phyloP scores from a whole-genome alignment of 2,329 filamentous ascomycete species.

The Paramyrothecium roridum region DNA sequence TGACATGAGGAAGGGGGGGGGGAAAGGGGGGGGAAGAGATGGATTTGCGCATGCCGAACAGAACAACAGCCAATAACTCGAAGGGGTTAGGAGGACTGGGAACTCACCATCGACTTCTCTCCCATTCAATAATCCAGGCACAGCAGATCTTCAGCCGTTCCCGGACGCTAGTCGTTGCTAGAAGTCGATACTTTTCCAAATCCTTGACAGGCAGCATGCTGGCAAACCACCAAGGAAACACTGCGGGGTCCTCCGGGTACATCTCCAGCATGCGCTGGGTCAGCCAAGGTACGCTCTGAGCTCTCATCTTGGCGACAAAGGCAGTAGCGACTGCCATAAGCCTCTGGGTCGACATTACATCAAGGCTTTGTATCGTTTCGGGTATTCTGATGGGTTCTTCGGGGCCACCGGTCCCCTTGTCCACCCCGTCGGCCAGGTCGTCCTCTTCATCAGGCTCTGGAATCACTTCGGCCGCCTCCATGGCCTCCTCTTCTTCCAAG shows the following conservation, averaged over 20 bases:
- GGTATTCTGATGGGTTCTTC: slow-evolving; percentile 9
- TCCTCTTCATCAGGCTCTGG: slow-evolving; percentile 3
- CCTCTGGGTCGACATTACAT: slow-evolving; percentile 63
- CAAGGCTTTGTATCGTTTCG: slow-evolving; percentile 7
- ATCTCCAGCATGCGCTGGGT: slow-evolving; percentile 67
- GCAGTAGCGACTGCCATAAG: slow-evolving; percentile 62
- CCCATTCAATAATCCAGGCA: slow-evolving; percentile 71
- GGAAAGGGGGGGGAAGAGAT: too few relatives aligned
- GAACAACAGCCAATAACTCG: background rate
- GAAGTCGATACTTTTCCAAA: slow-evolving; percentile 72
- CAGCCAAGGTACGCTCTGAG: slow-evolving; percentile 70
- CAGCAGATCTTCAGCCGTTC: slow-evolving; percentile 81
- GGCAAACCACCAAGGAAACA: slow-evolving; percentile 90
- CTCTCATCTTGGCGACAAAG: slow-evolving; percentile 69
- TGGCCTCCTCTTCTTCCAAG: slow-evolving; percentile 72
- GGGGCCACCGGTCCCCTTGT: background rate
- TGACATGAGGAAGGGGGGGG: too few relatives aligned
- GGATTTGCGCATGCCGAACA: background rate
- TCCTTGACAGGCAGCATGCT: slow-evolving; percentile 76
- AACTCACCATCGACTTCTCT: slow-evolving; percentile 68
- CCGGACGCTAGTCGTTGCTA: slow-evolving; percentile 72
- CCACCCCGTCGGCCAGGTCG: slow-evolving; percentile 3
- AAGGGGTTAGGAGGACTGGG: background rate
- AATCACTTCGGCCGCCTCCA: slow-evolving; percentile 63
- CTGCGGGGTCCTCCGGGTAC: slow-evolving; percentile 69